phyloP scores from a whole-genome alignment of 1,139 yeast species.

The Wickerhamomyces sp. region DNA sequence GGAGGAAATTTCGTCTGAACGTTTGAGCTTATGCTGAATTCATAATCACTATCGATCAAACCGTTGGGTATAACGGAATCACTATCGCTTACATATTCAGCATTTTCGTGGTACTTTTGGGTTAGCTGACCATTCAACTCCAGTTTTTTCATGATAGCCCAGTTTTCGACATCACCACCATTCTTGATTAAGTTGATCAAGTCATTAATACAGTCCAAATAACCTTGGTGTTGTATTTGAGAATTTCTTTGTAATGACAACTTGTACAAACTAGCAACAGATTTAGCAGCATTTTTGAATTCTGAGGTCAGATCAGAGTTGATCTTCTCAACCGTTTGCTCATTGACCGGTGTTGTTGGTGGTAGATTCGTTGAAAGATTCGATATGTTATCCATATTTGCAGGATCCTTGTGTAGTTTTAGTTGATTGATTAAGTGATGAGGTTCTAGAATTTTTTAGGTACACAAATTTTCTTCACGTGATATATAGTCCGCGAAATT shows the following conservation, averaged over 20 bases:
- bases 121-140: constrained; percentile 33
- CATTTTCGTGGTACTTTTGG: not conserved
- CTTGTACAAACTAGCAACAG: constrained; percentile 59
- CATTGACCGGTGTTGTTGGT: constrained; percentile 40
- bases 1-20: constrained; percentile 40
- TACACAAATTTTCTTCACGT: not conserved
- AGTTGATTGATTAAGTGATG: not conserved
- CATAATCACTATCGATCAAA: constrained; percentile 26
- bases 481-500: not conserved
- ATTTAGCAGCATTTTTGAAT: constrained; percentile 60
- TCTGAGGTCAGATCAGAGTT: constrained; percentile 45
- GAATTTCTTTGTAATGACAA: constrained; percentile 43
- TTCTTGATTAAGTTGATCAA: constrained; percentile 41
- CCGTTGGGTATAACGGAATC: not conserved
- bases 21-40: constrained; percentile 34
- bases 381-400: constrained; percentile 47
- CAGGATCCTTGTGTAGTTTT: not conserved
- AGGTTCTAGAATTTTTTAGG: not conserved
- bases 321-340: constrained; percentile 39
- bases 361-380: constrained; percentile 50
- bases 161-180: constrained; percentile 47
- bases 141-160: constrained; percentile 47
- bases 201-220: constrained; percentile 54
- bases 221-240: constrained; percentile 46
- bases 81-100: not conserved